Percentiles rank a stretch among this genome's conserved stretches.
Conservation (phyloP, 371 early-diverging fungal species). For the Nematocida sp. region DNA sequence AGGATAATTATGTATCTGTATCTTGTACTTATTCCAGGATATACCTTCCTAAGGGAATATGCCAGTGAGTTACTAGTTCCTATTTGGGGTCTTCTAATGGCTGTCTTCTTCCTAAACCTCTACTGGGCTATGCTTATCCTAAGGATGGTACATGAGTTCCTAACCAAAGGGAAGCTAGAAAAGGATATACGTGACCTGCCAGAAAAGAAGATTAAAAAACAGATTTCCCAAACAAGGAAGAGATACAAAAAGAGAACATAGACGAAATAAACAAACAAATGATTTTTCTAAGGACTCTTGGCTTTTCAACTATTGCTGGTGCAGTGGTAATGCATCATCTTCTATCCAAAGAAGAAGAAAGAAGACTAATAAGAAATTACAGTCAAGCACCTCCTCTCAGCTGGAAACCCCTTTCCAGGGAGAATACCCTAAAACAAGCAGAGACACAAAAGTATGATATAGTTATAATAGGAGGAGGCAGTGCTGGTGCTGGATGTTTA, state of each 20-base stretch:
- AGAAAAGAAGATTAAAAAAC: background rate
- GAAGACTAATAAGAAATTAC: constrained; percentile 2
- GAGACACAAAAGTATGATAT: constrained; percentile 68
- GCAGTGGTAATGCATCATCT: constrained; percentile 12
- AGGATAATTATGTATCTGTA: constrained; percentile 60
- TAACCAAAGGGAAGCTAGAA: constrained; percentile 23
- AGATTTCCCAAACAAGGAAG: background rate
- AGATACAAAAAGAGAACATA: background rate
- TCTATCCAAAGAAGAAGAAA: background rate
- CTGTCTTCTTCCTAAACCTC: constrained; percentile 34
- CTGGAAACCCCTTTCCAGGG: constrained; percentile 54
- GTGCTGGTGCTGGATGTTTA: constrained; percentile 87
- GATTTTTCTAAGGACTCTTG: constrained; percentile 2
- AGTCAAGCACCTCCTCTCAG: constrained; percentile 15
- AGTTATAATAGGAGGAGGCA: constrained; percentile 91
- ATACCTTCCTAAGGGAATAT: constrained; percentile 33
- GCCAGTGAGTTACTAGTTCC: background rate
- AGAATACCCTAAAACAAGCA: constrained; percentile 33
- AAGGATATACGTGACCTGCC: constrained; percentile 32
- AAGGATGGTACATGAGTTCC: constrained; percentile 43
- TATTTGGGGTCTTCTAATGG: constrained; percentile 44
- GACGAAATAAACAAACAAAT: constrained; percentile 3
- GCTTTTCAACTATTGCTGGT: constrained; percentile 4
- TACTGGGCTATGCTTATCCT: constrained; percentile 46
- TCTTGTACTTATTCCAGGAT: constrained; percentile 50